Percentiles rank a stretch among this genome's conserved stretches.
Conservation (phyloP, 192 early-diverging fungal genomes). For the Polychytrium aggregatum region DNA sequence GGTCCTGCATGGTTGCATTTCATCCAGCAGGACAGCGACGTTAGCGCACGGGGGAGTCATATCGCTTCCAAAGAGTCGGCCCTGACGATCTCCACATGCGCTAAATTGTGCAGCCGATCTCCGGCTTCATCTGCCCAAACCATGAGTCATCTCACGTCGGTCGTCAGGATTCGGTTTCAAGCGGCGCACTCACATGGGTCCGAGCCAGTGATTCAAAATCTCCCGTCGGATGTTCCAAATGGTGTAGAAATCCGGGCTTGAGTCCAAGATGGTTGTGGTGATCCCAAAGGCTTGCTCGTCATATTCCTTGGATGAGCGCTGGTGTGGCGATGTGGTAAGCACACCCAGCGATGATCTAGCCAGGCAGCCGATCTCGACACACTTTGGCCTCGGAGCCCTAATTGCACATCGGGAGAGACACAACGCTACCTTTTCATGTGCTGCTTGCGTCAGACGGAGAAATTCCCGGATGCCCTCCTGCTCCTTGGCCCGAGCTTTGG, state of each 20-base stretch:
- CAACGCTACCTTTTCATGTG: too few relatives aligned
- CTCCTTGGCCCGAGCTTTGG: too few relatives aligned
- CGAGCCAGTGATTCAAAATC: constrained; percentile 40
- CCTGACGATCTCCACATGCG: neutral
- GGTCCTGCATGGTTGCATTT: constrained; percentile 2
- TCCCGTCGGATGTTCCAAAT: constrained; percentile 87
- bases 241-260: constrained; percentile 88
- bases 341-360: too few relatives aligned
- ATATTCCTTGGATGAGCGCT: too few relatives aligned
- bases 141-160: neutral
- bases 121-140: neutral
- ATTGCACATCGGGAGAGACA: too few relatives aligned
- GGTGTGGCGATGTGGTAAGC: too few relatives aligned
- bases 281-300: constrained; percentile 42
- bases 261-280: constrained; percentile 59
- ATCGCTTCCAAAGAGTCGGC: neutral
- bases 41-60: neutral
- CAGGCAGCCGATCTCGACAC: too few relatives aligned
- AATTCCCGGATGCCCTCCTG: too few relatives aligned
- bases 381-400: too few relatives aligned
- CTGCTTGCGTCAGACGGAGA: too few relatives aligned
- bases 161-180: constrained; percentile 2
- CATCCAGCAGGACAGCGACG: neutral
- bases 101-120: constrained; percentile 2
- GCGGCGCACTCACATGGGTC: constrained; percentile 4